phyloP scores from a whole-genome alignment of 768 basidiomycete genomes.

The Pleurotus tuoliensis region DNA sequence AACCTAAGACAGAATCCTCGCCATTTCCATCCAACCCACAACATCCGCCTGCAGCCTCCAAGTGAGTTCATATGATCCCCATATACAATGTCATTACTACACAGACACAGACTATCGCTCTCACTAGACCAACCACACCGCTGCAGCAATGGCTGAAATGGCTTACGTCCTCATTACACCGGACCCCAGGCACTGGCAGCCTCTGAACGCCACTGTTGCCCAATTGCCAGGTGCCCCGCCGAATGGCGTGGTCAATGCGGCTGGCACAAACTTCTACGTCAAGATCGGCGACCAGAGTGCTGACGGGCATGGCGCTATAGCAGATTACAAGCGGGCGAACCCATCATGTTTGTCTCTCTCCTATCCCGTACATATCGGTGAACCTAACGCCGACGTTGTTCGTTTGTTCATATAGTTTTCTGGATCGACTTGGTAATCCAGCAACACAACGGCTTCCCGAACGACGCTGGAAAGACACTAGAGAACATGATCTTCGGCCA shows the following conservation, averaged over 20 bases:
- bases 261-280: background rate
- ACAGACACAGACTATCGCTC: too few species aligned
- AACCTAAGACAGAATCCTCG: too few species aligned
- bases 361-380: background rate
- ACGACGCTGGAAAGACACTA: background rate
- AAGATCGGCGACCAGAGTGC: background rate
- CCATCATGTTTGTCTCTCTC: background rate
- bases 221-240: background rate
- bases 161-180: background rate
- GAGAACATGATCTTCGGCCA: background rate
- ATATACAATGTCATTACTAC: too few species aligned
- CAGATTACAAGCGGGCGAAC: background rate
- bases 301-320: background rate
- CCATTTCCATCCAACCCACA: too few species aligned
- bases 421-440: background rate
- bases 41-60: too few species aligned
- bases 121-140: too few species aligned
- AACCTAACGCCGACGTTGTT: background rate
- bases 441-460: background rate
- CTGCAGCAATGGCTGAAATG: background rate
- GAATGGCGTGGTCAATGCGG: background rate
- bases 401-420: background rate
- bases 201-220: background rate
- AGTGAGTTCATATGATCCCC: too few species aligned
- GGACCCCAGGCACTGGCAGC: background rate